Evolutionary conservation across 1,284 basidiomycete species (phyloP).

Genomic region (Austropuccinia psidii): DNA sequence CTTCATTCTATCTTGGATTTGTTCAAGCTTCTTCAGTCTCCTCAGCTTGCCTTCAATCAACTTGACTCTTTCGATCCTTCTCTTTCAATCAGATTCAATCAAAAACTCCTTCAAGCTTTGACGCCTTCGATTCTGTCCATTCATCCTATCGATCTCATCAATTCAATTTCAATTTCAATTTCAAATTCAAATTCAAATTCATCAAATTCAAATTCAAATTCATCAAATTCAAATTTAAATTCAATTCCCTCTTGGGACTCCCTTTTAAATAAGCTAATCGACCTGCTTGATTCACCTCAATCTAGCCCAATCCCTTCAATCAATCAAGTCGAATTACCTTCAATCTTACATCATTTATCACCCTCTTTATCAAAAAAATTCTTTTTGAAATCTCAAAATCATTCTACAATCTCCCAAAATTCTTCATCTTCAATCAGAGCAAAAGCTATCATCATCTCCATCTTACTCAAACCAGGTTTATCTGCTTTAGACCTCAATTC

Average conservation of each 20-base stretch:
- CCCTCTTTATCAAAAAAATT: background rate
- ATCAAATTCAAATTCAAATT: background rate
- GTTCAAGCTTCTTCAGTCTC: background rate
- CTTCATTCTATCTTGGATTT: conserved; percentile 1
- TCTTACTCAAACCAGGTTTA: conserved; percentile 21
- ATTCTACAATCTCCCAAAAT: background rate
- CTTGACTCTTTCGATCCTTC: background rate
- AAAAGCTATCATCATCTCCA: background rate
- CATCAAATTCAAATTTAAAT: background rate
- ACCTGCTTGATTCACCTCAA: background rate
- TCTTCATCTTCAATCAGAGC: background rate
- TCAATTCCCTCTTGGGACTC: too few relatives aligned
- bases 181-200: background rate
- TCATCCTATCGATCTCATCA: background rate
- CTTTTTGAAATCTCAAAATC: background rate
- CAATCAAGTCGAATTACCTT: background rate
- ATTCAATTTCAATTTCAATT: background rate
- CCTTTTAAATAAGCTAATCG: background rate
- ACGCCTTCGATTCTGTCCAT: background rate
- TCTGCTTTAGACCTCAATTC: background rate
- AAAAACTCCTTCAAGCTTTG: background rate
- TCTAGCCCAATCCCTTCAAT: background rate
- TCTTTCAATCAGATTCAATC: background rate
- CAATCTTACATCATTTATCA: conserved; percentile 26
- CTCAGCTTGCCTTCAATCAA: background rate